Base-by-base conservation (phyloP, 176 grass and related monocot genomes). In the Panicum miliaceum region DNA sequence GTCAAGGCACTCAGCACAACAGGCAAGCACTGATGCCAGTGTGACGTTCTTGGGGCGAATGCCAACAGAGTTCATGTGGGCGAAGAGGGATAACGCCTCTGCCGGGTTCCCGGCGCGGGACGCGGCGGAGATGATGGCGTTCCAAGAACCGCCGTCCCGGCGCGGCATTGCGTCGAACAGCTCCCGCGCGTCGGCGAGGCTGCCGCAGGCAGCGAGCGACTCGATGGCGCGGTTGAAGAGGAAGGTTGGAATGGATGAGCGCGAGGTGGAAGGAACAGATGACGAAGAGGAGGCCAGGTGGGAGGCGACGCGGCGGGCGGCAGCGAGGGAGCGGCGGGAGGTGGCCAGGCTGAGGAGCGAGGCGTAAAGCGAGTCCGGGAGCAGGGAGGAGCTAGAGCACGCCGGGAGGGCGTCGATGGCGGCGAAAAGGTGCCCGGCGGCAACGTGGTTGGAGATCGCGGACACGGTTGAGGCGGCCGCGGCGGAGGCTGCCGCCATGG, bases 141-240 rank as follows among this genome's bases (percentile, higher is more conserved):
- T 93, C 96, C 96, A 99, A 22, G 93, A 92, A 54, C 96, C 96
- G 26, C 96, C 96, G 37, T 96, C 92, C 73, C 89, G 91, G 42
- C 37, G 68, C 29, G 96, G 91, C 93, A 99, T 99, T 90, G 76
- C 34, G 9, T 99, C 93, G 84, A 99, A 99, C 85, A 99, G 40
- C 15, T 93, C 58, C 75, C 84, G 93, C 29, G 93, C 96, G 64
- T 92, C 86, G 16, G 73, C 54, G 37, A 90, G 61, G 77, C 88
- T 73, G 69, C 91, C 88, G 68, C 85, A 91, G 14, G 81, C 79
- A 4, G 89, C 93, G 0, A 92, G 68, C 6, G 84, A 79, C 77
- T 94, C 93, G 45, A 99, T 92, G 40, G 89, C 86, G 76, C 93
- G 89, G 75, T 96, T 99, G 62, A 96, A 80, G 46, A 94, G 78